Conservation (phyloP, 164 flowering plant genomes). For the Pachysandra terminalis region DNA sequence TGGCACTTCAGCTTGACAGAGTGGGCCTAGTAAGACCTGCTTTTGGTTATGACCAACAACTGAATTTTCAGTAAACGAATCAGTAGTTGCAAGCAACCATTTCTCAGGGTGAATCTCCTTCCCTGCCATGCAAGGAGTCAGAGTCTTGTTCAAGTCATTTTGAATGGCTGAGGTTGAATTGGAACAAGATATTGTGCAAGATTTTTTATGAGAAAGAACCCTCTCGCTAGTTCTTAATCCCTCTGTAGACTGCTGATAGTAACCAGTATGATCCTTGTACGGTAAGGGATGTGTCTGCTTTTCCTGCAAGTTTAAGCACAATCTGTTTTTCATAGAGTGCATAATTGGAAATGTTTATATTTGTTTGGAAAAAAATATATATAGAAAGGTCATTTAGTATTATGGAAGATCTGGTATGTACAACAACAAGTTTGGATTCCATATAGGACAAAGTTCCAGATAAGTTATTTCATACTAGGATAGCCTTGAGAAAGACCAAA, state of each 20-base stretch:
- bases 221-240: slow-evolving; percentile 40
- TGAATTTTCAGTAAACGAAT: slow-evolving; percentile 23
- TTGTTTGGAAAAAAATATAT: background rate
- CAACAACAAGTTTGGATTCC: background rate
- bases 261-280: slow-evolving; percentile 50
- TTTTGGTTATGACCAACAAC: slow-evolving; percentile 15
- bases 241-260: slow-evolving; percentile 32
- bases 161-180: slow-evolving; percentile 22
- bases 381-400: background rate
- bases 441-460: background rate
- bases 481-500: no score
- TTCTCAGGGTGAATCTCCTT: slow-evolving; percentile 8
- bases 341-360: background rate
- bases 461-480: no score
- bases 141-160: slow-evolving; percentile 15
- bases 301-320: slow-evolving; percentile 35
- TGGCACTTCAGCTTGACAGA: slow-evolving; percentile 66
- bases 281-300: slow-evolving; percentile 74
- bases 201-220: slow-evolving; percentile 26
- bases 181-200: slow-evolving; percentile 19
- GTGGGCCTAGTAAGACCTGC: slow-evolving; percentile 47
- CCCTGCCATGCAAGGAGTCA: slow-evolving; percentile 7
- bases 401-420: background rate
- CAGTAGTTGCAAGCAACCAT: slow-evolving; percentile 12
- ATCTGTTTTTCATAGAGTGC: background rate